phyloP scores from a whole-genome alignment of 768 basidiomycete genomes.

The Chalciporus chontae region DNA sequence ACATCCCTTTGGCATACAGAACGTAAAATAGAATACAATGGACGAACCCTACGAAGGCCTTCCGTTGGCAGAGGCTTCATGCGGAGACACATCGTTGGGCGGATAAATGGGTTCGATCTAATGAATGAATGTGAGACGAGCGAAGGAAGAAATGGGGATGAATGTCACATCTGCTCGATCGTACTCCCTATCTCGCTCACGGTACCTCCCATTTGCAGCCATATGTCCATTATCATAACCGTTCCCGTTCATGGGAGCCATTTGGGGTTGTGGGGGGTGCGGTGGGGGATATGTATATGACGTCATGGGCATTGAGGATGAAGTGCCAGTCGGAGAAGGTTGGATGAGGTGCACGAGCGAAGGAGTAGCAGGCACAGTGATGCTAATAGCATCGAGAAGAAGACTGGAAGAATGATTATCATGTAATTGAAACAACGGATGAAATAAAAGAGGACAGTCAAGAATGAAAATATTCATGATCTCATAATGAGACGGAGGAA shows the following conservation, averaged over 20 bases:
- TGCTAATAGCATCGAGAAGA: slow-evolving; percentile 33
- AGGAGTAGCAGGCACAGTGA: slow-evolving; percentile 30
- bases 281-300: slow-evolving; percentile 14
- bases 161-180: slow-evolving; percentile 19
- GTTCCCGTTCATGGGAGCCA: slow-evolving; percentile 24
- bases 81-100: slow-evolving; percentile 20
- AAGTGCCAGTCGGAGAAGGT: slow-evolving; percentile 24
- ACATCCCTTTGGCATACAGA: background rate
- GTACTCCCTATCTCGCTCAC: slow-evolving; percentile 23
- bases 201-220: slow-evolving; percentile 24
- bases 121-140: background rate
- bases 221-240: slow-evolving; percentile 10
- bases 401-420: slow-evolving; percentile 15
- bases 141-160: background rate
- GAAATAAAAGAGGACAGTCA: background rate
- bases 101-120: slow-evolving; percentile 14
- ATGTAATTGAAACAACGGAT: background rate
- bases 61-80: slow-evolving; percentile 23
- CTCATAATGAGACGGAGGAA: background rate
- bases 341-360: slow-evolving; percentile 30
- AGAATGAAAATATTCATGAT: background rate
- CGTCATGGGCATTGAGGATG: slow-evolving; percentile 15
- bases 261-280: slow-evolving; percentile 2
- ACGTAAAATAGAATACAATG: background rate
- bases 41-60: slow-evolving; percentile 16